Conservation (phyloP, 345 rosid species). For the Moringa oleifera region DNA sequence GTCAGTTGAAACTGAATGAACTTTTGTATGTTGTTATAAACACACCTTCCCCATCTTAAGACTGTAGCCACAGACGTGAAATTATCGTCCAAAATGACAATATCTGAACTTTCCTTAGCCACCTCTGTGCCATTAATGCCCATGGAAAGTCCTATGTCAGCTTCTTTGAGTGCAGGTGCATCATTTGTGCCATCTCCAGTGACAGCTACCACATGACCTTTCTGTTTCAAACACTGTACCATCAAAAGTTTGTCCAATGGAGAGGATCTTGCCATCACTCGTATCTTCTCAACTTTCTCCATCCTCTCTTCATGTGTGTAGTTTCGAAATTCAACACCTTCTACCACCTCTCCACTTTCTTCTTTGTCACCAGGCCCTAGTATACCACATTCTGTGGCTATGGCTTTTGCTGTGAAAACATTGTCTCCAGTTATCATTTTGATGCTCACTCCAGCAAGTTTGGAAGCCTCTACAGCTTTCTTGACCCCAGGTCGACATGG, state of each 20-base stretch:
- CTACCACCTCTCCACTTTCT: conserved; percentile 35
- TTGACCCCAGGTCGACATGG: conserved; percentile 56
- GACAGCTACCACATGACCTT: conserved; percentile 61
- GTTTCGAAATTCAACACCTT: conserved; percentile 52
- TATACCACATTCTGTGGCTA: conserved; percentile 67
- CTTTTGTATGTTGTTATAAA: conserved; percentile 53
- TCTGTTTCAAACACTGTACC: conserved; percentile 58
- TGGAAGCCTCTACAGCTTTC: conserved; percentile 54
- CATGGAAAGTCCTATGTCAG: conserved; percentile 65
- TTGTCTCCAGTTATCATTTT: conserved; percentile 78
- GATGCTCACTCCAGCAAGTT: conserved; percentile 48
- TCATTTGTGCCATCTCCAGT: conserved; percentile 67
- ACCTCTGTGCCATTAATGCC: conserved; percentile 65
- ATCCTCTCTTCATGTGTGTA: conserved; percentile 42
- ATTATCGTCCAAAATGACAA: conserved; percentile 56
- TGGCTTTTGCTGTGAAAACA: conserved; percentile 65
- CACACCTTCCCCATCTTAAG: conserved; percentile 61
- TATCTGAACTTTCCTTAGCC: conserved; percentile 65
- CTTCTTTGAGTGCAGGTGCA: conserved; percentile 61
- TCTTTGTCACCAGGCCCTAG: conserved; percentile 28
- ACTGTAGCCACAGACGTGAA: conserved; percentile 54
- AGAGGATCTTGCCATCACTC: conserved; percentile 70
- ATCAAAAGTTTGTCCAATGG: conserved; percentile 66
- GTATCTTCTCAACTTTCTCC: conserved; percentile 43
- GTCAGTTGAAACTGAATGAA: conserved; percentile 71